phyloP scores from a whole-genome alignment of 2,329 filamentous ascomycete species.

The Tolypocladium tropicale region DNA sequence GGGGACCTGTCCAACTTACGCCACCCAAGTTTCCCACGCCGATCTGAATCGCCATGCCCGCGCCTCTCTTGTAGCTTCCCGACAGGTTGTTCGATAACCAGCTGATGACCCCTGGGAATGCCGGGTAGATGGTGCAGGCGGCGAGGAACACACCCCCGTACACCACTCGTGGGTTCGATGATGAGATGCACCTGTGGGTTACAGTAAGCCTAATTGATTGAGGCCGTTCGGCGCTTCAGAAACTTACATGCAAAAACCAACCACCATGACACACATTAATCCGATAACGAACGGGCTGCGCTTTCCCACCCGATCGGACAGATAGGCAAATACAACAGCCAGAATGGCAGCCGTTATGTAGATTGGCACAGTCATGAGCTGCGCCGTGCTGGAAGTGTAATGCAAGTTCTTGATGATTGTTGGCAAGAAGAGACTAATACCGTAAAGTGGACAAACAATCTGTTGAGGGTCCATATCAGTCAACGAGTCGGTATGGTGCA shows the following conservation, averaged over 20 bases:
- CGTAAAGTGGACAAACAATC: conserved; percentile 44
- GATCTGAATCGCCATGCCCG: conserved; percentile 56
- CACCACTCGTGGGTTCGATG: conserved; percentile 44
- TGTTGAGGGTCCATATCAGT: conserved; percentile 15
- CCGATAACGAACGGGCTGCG: conserved; percentile 44
- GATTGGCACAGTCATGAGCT: conserved; percentile 54
- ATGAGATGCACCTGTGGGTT: conserved; percentile 47
- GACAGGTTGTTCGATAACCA: conserved; percentile 76
- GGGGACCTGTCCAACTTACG: conserved; percentile 19
- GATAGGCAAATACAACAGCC: conserved; percentile 40
- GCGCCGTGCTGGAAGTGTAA: conserved; percentile 46
- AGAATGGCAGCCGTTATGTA: conserved; percentile 53
- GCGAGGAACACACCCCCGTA: conserved; percentile 72
- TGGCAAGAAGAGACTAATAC: conserved; percentile 50
- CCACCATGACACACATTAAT: conserved; percentile 40
- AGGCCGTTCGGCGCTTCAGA: too few relatives aligned
- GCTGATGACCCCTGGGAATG: conserved; percentile 65
- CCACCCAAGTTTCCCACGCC: conserved; percentile 48
- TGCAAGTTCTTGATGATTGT: conserved; percentile 52
- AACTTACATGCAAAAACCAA: conserved; percentile 45
- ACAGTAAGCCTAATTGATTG: conserved; percentile 4
- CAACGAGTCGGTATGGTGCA: background rate
- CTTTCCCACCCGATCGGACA: conserved; percentile 44
- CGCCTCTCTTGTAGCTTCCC: conserved; percentile 51
- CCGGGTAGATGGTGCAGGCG: conserved; percentile 70